These are phyloP conservation scores for Acer saccharum DNA, from an alignment of 345 rosid genomes.

Conservation along the genomic window DNA sequence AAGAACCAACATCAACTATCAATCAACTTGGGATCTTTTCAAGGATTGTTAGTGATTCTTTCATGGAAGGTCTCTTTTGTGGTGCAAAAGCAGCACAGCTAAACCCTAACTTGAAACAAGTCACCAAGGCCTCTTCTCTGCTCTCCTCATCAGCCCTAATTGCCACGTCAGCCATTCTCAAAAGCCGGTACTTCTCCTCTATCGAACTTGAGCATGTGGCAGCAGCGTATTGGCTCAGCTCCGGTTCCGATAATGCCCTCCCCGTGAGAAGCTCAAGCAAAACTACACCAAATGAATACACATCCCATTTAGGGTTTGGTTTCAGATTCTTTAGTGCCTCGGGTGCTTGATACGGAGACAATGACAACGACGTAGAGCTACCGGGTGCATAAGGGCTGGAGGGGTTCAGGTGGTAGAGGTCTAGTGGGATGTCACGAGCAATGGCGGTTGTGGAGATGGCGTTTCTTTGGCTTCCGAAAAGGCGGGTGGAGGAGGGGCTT, in stretches of 20 bases:
- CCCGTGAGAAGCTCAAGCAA: conserved; percentile 80
- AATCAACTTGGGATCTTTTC: conserved; percentile 47
- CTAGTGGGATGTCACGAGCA: background rate
- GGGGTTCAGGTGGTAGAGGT: conserved; percentile 15
- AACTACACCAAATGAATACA: conserved; percentile 72
- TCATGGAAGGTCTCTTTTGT: conserved; percentile 86
- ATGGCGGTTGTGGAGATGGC: conserved; percentile 1
- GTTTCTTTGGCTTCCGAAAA: conserved; percentile 37
- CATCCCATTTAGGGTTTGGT: conserved; percentile 81
- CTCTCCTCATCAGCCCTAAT: conserved; percentile 58
- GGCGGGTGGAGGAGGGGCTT: conserved; percentile 24
- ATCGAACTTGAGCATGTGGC: conserved; percentile 21
- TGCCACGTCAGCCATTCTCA: conserved; percentile 59
- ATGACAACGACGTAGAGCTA: background rate
- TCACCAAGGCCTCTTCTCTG: conserved; percentile 53
- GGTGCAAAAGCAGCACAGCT: conserved; percentile 67
- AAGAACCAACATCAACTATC: background rate
- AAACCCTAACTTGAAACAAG: conserved; percentile 70
- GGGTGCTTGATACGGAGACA: conserved; percentile 59
- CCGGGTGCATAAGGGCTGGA: conserved; percentile 30
- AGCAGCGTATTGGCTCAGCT: conserved; percentile 52
- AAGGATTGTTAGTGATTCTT: conserved; percentile 65
- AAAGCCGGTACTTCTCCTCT: conserved; percentile 55
- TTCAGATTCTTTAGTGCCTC: conserved; percentile 61
- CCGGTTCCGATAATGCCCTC: conserved; percentile 52